Base-by-base conservation (phyloP, 2,329 filamentous ascomycete species). In the Fusarium tuaranense region DNA sequence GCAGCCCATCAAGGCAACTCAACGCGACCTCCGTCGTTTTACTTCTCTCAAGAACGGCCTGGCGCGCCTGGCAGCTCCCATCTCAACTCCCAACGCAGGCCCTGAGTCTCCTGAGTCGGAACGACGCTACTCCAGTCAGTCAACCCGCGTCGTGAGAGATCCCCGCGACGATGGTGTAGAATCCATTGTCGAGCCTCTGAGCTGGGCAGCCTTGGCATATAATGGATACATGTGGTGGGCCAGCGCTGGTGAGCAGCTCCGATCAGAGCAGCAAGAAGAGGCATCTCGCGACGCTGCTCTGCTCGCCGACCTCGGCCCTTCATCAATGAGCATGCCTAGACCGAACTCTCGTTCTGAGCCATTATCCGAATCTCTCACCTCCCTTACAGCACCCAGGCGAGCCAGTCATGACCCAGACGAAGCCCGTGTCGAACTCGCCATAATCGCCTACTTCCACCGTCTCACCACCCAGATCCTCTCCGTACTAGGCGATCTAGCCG, bases 181-280 rank as follows among this genome's bases (percentile, higher is more conserved):
- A 67, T 82, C 83, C 64, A 85, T 92, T 51, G 85, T 92, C 32
- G 91, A 93, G 78, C 91, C 91, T 2, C 81, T 88, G 46, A 92
- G 88, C 48, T 93, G 92, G 94, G 88, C 92, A 1, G 91, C 92
- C 1, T 88, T 96, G 30, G 94, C 94, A 7, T 97, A 96, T 83
- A 91, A 90, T 65, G 92, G 93, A 27, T 95, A 96, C 85, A 94
- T 96, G 89, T 97, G 94, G 94, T 97, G 94, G 94, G 94, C 94
- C 3, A 94, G 92, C 18, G 93, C 94, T 0, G 94, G 94, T 68
- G 94, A 97, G 82, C 90, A 92, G 81, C 85, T 89, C 9, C 87
- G 88, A 20, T 86, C 89, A 60, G 89, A 90, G 63, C 88, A 92
- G 72, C 87, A 89, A 22, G 90, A 92, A 74, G 89, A 91, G 76